Evolutionary conservation across 169 alveolate genomes (phyloP), one percentile per base, ranked within the genome.

Genomic region (Plasmodium gallinaceum): DNA sequence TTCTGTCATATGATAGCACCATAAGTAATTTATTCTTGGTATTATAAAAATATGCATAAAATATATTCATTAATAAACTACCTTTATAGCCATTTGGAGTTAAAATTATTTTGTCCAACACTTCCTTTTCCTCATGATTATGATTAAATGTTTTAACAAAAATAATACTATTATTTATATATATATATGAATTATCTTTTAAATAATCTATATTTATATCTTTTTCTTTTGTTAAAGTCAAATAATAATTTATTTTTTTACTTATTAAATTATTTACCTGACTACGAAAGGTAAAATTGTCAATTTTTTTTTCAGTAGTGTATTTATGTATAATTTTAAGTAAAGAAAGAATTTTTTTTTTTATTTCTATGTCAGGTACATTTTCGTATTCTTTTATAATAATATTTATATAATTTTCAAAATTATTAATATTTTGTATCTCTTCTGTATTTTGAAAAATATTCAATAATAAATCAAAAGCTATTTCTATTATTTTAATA

Each of bases 281-380:
- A 14, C 54, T 61, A 83, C 8, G n/a, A 5, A 32, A 54, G 2
- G 80, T 12, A n/a, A 54, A 9, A 8, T 45, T 52, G 20, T 14
- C 22, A n/a, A 16, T 39, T 6, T 14, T 58, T 2, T 60, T 71
- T 0, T 62, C 88, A 5, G 7, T 10, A 10, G 18, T 48, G 5
- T 18, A 26, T 7, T 43, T 83, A 20, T 69, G 45, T 46, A 83
- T 16, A 39, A 45, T 6, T 57, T 61, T 83, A 16, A 70, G 51
- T 7, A 83, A 61, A 9, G 66, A 69, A 8, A 66, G 22, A 16
- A 68, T 83, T 54, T 83, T 83, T 45, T 68, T 83, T 60, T 83
- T 83, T 10, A 83, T 83, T 68, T 83, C 91, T 1, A 83, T 72
- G 16, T 83, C 78, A 16, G 91, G 91, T 5, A 83, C 69, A 26